A percentile compares a stretch with the other conserved stretches of the same genome.
phyloP scores from a whole-genome alignment of 768 basidiomycete species.

The Mycena floridula region DNA sequence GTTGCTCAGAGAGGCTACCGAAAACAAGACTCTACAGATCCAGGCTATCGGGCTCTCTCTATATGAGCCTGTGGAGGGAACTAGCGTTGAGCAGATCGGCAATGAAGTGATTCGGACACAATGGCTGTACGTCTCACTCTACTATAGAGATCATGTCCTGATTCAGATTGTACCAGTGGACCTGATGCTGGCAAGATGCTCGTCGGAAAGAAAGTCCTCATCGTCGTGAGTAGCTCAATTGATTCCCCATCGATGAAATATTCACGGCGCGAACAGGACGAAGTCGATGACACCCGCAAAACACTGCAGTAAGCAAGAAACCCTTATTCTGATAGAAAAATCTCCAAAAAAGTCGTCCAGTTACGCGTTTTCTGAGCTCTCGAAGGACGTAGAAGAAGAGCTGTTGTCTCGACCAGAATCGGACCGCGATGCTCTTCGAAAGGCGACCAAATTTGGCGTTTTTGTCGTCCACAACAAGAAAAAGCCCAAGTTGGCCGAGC shows the following conservation, averaged over 20 bases:
- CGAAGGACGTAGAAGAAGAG: conserved; percentile 80
- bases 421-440: conserved; percentile 62
- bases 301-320: conserved; percentile 67
- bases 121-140: conserved; percentile 68
- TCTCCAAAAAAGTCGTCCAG: conserved; percentile 30
- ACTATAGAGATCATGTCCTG: conserved; percentile 1
- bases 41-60: conserved; percentile 95
- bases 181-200: conserved; percentile 62
- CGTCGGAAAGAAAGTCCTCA: conserved; percentile 74
- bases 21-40: conserved; percentile 80
- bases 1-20: conserved; percentile 66
- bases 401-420: conserved; percentile 58
- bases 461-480: conserved; percentile 96
- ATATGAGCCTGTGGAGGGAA: conserved; percentile 83
- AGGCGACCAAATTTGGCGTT: conserved; percentile 75
- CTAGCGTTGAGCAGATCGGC: conserved; percentile 68
- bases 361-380: conserved; percentile 86
- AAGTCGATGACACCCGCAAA: conserved; percentile 84
- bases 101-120: conserved; percentile 90
- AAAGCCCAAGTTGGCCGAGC: conserved; percentile 74
- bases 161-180: conserved; percentile 34
- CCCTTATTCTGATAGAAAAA: not conserved
- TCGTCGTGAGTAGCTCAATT: conserved; percentile 53
- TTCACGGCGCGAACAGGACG: conserved; percentile 46
- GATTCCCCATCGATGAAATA: not conserved